Evolutionary conservation across 148 eudicot species (phyloP), one percentile per base, ranked within the genome.

Genomic region (Mesembryanthemum crystallinum): DNA sequence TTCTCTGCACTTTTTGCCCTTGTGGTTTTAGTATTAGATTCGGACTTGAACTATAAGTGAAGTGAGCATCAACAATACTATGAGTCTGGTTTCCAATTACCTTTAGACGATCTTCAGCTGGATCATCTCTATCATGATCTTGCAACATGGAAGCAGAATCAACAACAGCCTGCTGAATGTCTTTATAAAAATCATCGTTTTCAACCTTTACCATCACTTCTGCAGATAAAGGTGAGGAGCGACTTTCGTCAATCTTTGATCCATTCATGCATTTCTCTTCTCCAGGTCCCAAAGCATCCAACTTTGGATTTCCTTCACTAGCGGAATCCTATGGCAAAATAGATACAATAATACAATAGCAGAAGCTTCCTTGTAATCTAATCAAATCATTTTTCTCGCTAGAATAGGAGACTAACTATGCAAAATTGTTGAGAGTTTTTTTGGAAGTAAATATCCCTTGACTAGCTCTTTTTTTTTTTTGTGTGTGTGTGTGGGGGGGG

Each of bases 141-240:
- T 69, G 35, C 47, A 66, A 24, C 62, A 65, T 79, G 47, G 62
- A 24, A 73, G 79, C 42, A 57, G 73, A 43, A 68, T 77, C 76
- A 11, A 57, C 23, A 61, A 65, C 47, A 37, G 39, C 51, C 28
- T 33, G 71, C 67, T 74, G 75, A 61, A 64, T 67, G 32, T 51
- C 67, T 59, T 43, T 32, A 69, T 80, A 76, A 39, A 23, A 61
- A 30, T 43, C 42, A 75, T 58, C 63, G 68, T 59, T 73, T 39
- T 54, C 71, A 62, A 37, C 55, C 61, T 81, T 77, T 57, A 66
- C 47, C 23, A 61, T 72, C 71, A 70, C 77, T 76, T 76, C 62
- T 54, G 23, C 72, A 47, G 70, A 57, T 45, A 58, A 66, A 30
- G 52, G 29, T 7, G 68, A 68, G 64, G 71, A 73, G 57, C 64